These are phyloP conservation scores for Coniella lustricola DNA, from an alignment of 2,329 filamentous ascomycete genomes.

Conservation along the genomic window DNA sequence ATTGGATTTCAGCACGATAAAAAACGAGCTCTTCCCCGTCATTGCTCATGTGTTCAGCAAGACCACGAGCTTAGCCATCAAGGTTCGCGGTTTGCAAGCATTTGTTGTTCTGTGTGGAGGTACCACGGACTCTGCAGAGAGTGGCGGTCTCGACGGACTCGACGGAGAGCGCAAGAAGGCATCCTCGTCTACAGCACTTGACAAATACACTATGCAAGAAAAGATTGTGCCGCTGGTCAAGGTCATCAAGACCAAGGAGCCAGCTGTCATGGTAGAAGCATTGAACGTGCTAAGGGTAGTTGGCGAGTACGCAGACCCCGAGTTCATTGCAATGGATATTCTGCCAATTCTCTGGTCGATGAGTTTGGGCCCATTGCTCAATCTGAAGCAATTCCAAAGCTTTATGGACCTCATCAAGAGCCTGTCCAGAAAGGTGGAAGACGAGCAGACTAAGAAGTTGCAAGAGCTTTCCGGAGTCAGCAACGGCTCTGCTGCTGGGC, in stretches of 20 bases:
- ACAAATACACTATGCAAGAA: slow-evolving; percentile 98
- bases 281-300: slow-evolving; percentile 79
- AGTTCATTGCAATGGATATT: slow-evolving; percentile 88
- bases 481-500: slow-evolving; percentile 40
- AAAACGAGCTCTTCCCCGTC: slow-evolving; percentile 91
- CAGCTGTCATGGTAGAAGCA: slow-evolving; percentile 92
- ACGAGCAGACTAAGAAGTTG: slow-evolving; percentile 81
- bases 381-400: slow-evolving; percentile 77
- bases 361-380: slow-evolving; percentile 80
- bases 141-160: slow-evolving; percentile 73
- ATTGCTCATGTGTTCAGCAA: slow-evolving; percentile 86
- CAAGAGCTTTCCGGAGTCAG: slow-evolving; percentile 67
- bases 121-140: slow-evolving; percentile 40
- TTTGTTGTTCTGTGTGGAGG: slow-evolving; percentile 88
- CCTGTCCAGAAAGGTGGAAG: slow-evolving; percentile 73
- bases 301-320: slow-evolving; percentile 72
- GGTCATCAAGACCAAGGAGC: slow-evolving; percentile 95
- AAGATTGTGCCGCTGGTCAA: slow-evolving; percentile 88
- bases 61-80: slow-evolving; percentile 90
- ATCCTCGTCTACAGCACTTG: slow-evolving; percentile 69
- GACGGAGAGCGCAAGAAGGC: slow-evolving; percentile 51
- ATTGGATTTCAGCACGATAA: slow-evolving; percentile 93
- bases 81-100: slow-evolving; percentile 83
- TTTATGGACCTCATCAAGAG: slow-evolving; percentile 87
- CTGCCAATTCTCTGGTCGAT: slow-evolving; percentile 88